These are phyloP conservation scores for Botrytis cinerea DNA, from an alignment of 2,329 filamentous ascomycete genomes.

Conservation along the genomic window DNA sequence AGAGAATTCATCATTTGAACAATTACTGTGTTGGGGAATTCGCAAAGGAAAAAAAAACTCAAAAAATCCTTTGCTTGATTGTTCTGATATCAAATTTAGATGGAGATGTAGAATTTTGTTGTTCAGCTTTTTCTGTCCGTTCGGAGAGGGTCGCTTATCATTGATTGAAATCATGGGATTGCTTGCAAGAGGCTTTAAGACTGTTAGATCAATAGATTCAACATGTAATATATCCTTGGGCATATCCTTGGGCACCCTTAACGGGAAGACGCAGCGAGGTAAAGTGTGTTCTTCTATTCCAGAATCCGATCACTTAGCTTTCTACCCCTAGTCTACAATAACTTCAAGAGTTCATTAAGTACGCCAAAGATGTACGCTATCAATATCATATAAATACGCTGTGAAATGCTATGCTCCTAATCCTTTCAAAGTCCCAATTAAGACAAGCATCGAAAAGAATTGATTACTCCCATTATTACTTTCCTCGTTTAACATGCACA, in stretches of 20 bases:
- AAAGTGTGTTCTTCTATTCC: slow-evolving; percentile 4
- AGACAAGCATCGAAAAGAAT: slow-evolving; percentile 34
- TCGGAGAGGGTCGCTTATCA: not conserved
- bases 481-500: slow-evolving; percentile 60
- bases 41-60: not conserved
- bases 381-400: slow-evolving; percentile 41
- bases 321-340: slow-evolving; percentile 19
- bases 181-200: not conserved
- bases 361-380: slow-evolving; percentile 30
- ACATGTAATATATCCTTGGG: not conserved
- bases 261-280: not conserved
- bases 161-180: slow-evolving; percentile 4
- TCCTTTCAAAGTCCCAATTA: slow-evolving; percentile 36
- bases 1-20: not conserved
- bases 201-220: not conserved
- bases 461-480: slow-evolving; percentile 15
- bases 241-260: not conserved
- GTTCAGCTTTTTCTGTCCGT: not conserved
- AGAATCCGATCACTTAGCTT: slow-evolving; percentile 13
- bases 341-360: slow-evolving; percentile 20
- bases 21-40: not conserved
- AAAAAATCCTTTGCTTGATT: not conserved
- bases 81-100: not conserved
- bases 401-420: slow-evolving; percentile 41
- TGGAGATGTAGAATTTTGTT: not conserved